These are phyloP conservation scores for Sporisorium sorghi DNA, from an alignment of 1,284 basidiomycete genomes.

Conservation along the genomic window DNA sequence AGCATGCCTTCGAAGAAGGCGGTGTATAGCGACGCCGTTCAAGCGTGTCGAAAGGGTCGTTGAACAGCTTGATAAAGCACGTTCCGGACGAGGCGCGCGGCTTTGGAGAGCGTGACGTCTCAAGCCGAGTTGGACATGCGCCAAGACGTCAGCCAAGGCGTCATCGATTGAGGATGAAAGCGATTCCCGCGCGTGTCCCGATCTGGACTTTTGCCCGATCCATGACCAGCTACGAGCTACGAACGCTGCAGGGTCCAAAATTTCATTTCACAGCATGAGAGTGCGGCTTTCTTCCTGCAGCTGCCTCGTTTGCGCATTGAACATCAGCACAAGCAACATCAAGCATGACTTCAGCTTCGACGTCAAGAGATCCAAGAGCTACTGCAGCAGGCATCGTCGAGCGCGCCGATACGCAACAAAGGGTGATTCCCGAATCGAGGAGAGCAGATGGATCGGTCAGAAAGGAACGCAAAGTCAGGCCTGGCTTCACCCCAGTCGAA, in stretches of 20 bases:
- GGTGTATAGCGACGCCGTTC: too few relatives aligned
- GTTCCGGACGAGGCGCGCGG: constrained; percentile 26
- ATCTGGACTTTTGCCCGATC: constrained; percentile 8
- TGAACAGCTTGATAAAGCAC: neutral
- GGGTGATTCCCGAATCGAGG: constrained; percentile 85
- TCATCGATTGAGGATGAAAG: neutral
- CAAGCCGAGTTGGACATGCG: constrained; percentile 1
- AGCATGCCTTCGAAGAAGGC: too few relatives aligned
- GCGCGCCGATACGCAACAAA: constrained; percentile 83
- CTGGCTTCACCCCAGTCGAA: constrained; percentile 93
- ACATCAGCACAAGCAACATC: neutral
- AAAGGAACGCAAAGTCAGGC: constrained; percentile 88
- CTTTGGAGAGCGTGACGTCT: neutral
- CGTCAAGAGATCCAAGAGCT: constrained; percentile 75
- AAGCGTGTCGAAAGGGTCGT: too few relatives aligned
- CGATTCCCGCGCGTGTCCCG: neutral
- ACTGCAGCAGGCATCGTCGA: constrained; percentile 82
- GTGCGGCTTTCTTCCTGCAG: neutral
- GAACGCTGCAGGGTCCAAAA: constrained; percentile 21
- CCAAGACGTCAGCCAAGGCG: constrained; percentile 2
- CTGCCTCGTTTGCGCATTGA: neutral
- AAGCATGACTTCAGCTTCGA: constrained; percentile 15
- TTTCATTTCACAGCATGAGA: neutral
- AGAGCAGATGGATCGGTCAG: constrained; percentile 89
- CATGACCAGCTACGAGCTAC: too few relatives aligned